phyloP scores from a whole-genome alignment of 352 stramenopile species.

The Blastocystis sp. region DNA sequence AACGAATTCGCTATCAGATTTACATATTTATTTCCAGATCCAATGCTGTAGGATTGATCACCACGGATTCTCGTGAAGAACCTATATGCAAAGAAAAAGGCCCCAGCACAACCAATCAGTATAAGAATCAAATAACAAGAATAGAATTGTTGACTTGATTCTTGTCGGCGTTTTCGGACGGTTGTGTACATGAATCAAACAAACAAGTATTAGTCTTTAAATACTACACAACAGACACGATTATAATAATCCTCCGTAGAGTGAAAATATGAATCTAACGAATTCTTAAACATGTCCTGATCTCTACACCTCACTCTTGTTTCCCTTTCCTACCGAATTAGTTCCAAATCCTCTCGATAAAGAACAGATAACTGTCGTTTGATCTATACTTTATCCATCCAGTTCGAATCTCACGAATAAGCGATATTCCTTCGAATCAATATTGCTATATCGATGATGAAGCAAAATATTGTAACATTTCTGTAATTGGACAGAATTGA shows the following conservation, averaged over 20 bases:
- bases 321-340: background rate
- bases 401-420: background rate
- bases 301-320: background rate
- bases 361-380: background rate
- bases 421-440: background rate
- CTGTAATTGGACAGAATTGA: background rate
- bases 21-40: slow-evolving; percentile 27
- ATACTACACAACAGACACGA: slow-evolving; percentile 4
- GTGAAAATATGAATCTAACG: background rate
- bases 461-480: slow-evolving; percentile 55
- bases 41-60: background rate
- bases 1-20: background rate
- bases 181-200: slow-evolving; percentile 23
- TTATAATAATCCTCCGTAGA: background rate
- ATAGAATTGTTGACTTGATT: background rate
- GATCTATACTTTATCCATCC: background rate
- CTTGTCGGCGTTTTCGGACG: background rate
- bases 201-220: slow-evolving; percentile 26
- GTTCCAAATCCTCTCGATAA: slow-evolving; percentile 13
- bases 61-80: background rate
- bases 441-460: background rate
- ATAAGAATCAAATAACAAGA: background rate
- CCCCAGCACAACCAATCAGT: background rate
- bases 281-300: background rate
- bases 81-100: background rate